A percentile compares a stretch with the other conserved stretches of the same genome.
Evolutionary conservation across 1,284 basidiomycete genomes (phyloP).

Genomic region (Inonotus hispidus): DNA sequence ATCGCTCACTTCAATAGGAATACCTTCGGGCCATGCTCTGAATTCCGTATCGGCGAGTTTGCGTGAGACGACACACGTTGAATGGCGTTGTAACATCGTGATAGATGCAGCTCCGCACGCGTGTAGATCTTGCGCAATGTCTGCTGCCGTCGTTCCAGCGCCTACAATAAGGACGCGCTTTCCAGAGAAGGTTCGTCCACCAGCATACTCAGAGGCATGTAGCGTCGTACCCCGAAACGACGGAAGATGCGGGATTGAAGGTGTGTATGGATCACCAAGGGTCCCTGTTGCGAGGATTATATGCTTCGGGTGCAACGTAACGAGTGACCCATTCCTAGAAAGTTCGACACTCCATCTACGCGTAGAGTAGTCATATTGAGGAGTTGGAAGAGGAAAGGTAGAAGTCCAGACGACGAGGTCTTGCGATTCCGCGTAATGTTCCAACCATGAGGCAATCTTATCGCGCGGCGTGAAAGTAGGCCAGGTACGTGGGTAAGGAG

Average conservation of each 20-base stretch:
- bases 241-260: conserved; percentile 27
- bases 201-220: conserved; percentile 30
- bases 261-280: conserved; percentile 31
- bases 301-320: conserved; percentile 32
- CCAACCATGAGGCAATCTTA: conserved; percentile 36
- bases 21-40: conserved; percentile 35
- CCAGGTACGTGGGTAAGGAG: conserved; percentile 34
- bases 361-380: conserved; percentile 27
- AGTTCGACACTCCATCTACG: conserved; percentile 32
- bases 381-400: conserved; percentile 25
- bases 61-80: conserved; percentile 30
- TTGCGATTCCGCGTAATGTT: conserved; percentile 32
- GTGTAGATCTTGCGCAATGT: conserved; percentile 35
- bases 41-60: conserved; percentile 27
- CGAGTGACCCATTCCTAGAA: conserved; percentile 23
- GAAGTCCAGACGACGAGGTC: conserved; percentile 34
- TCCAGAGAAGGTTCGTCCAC: conserved; percentile 26
- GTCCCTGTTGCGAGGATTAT: conserved; percentile 35
- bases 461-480: conserved; percentile 33
- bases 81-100: conserved; percentile 37
- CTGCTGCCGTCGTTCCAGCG: conserved; percentile 36
- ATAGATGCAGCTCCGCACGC: conserved; percentile 29
- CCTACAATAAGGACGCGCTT: conserved; percentile 36
- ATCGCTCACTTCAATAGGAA: conserved; percentile 40
- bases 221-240: conserved; percentile 29